These are phyloP conservation scores for Alternaria ethzedia DNA, from an alignment of 2,329 filamentous ascomycete species.

Conservation along the genomic window DNA sequence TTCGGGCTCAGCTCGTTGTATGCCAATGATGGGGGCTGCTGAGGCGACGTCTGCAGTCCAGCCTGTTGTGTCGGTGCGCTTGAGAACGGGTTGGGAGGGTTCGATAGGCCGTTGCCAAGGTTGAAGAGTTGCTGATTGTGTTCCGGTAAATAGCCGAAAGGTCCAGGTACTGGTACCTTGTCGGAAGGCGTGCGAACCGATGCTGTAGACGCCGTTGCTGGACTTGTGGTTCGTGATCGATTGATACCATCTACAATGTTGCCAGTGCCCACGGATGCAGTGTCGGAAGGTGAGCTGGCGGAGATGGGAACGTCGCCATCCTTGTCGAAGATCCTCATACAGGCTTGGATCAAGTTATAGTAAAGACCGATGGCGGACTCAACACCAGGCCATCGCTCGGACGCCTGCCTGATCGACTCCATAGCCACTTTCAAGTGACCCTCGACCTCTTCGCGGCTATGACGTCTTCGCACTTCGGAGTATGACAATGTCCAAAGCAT, in stretches of 20 bases:
- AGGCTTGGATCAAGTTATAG: constrained; percentile 81
- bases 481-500: constrained; percentile 93
- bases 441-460: constrained; percentile 77
- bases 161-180: constrained; percentile 35
- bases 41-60: constrained; percentile 34
- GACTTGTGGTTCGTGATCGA: constrained; percentile 55
- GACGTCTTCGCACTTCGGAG: constrained; percentile 75
- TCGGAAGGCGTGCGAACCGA: constrained; percentile 49
- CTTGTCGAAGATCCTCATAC: constrained; percentile 83
- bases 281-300: constrained; percentile 56
- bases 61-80: constrained; percentile 30
- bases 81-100: constrained; percentile 21
- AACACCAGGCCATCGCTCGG: constrained; percentile 90
- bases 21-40: constrained; percentile 29
- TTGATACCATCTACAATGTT: constrained; percentile 51
- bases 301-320: constrained; percentile 59
- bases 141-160: constrained; percentile 48
- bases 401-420: constrained; percentile 78
- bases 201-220: constrained; percentile 48
- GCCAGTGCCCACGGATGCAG: constrained; percentile 49
- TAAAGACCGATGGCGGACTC: constrained; percentile 85
- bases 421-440: constrained; percentile 75
- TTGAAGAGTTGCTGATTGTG: constrained; percentile 39
- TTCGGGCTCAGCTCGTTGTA: constrained; percentile 42
- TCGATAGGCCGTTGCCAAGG: constrained; percentile 30